Evolutionary conservation across 306 rosid genomes (phyloP).

Genomic region (Cercis canadensis): DNA sequence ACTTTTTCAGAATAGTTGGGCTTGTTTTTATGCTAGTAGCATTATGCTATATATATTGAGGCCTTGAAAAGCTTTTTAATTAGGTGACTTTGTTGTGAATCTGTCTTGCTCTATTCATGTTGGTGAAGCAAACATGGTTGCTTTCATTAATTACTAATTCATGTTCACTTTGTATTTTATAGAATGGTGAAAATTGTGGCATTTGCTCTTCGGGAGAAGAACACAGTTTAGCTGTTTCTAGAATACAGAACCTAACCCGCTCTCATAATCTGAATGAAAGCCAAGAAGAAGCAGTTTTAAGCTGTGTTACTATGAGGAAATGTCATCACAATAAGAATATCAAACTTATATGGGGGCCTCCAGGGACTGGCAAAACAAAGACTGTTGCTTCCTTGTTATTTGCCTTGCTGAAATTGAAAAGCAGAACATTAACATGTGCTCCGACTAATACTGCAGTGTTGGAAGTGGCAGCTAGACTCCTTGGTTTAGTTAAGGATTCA

Average conservation of each 20-base stretch:
- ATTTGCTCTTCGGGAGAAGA: slow-evolving; percentile 24
- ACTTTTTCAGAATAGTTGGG: too few relatives aligned
- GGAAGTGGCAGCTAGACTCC: slow-evolving; percentile 47
- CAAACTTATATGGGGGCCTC: slow-evolving; percentile 76
- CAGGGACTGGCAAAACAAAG: slow-evolving; percentile 73
- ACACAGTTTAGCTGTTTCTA: not conserved
- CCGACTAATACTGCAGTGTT: slow-evolving; percentile 66
- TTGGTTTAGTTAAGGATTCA: slow-evolving; percentile 1
- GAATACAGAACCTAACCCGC: not conserved
- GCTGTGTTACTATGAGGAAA: slow-evolving; percentile 40
- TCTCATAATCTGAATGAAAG: slow-evolving; percentile 53
- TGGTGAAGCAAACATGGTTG: not conserved
- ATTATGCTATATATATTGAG: not conserved
- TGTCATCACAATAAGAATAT: slow-evolving; percentile 40
- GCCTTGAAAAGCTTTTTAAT: slow-evolving; percentile 6
- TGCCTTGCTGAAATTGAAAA: slow-evolving; percentile 38
- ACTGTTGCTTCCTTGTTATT: slow-evolving; percentile 50
- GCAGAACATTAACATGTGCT: slow-evolving; percentile 64
- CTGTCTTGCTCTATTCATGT: not conserved
- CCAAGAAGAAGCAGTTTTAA: slow-evolving; percentile 50
- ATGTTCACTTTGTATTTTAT: slow-evolving; percentile 23
- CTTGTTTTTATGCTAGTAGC: not conserved
- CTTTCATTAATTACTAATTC: not conserved
- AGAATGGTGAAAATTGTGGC: slow-evolving; percentile 46
- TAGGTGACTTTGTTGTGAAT: not conserved